These are phyloP conservation scores for Allomyces arbusculus DNA, from an alignment of 192 early-diverging fungal genomes.

Conservation along the genomic window DNA sequence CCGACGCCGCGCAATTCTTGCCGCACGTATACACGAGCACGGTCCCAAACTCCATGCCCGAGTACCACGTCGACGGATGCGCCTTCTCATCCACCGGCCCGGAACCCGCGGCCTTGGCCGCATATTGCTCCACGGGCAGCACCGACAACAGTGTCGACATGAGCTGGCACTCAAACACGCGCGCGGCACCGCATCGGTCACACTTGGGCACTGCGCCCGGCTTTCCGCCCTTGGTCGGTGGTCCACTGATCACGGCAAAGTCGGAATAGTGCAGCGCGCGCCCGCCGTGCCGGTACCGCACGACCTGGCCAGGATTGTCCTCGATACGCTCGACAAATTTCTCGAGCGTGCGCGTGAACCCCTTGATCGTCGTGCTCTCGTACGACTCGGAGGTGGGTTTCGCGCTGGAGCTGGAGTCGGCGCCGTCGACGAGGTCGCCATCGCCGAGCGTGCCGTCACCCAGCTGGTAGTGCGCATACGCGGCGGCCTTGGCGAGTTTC, in stretches of 20 bases:
- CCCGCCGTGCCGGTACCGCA: constrained; percentile 9
- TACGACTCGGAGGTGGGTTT: not conserved
- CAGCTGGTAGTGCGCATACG: not conserved
- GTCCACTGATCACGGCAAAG: constrained; percentile 1
- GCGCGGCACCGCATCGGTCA: constrained; percentile 32
- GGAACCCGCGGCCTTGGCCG: constrained; percentile 16
- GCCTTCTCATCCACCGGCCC: constrained; percentile 7
- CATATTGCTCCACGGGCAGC: constrained; percentile 38
- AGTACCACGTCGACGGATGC: constrained; percentile 21
- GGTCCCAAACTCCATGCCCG: constrained; percentile 81
- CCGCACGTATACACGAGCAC: constrained; percentile 58
- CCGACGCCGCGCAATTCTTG: constrained; percentile 34
- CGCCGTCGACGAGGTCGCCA: not conserved
- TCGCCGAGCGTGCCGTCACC: not conserved
- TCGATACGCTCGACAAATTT: constrained; percentile 11
- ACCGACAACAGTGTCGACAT: constrained; percentile 69
- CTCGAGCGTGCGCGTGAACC: not conserved
- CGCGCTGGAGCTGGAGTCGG: not conserved
- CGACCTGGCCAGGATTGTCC: constrained; percentile 1
- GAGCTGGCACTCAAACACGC: constrained; percentile 77
- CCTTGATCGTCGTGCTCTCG: not conserved
- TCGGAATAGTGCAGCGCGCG: not conserved
- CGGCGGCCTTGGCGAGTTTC: not conserved
- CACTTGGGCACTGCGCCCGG: constrained; percentile 31
- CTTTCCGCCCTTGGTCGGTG: constrained; percentile 6